phyloP scores from a whole-genome alignment of 176 grass and related monocot genomes.

The Oryza glumipatula region DNA sequence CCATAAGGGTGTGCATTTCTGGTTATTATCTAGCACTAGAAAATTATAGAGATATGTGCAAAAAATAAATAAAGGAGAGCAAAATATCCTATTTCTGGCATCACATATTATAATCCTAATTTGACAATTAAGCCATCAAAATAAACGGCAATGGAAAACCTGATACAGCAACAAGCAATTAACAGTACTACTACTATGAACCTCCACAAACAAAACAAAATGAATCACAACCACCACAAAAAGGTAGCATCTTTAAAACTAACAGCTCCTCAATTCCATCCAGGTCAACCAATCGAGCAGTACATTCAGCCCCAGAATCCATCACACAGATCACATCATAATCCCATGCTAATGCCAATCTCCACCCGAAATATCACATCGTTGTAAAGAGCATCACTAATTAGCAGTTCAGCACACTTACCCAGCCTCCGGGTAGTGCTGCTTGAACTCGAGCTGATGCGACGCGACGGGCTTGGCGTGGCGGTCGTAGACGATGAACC shows the following conservation, averaged over 20 bases:
- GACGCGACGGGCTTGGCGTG: constrained; percentile 70
- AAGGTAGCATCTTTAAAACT: not conserved
- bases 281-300: not conserved
- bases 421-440: constrained; percentile 92
- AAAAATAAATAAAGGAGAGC: no score
- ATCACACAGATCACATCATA: not conserved
- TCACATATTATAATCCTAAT: no score
- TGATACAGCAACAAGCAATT: no score
- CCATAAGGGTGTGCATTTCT: no score
- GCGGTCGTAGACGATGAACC: constrained; percentile 92
- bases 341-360: not conserved
- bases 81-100: no score
- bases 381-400: not conserved
- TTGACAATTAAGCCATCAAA: no score
- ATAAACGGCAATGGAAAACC: no score
- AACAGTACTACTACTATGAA: no score
- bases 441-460: constrained; percentile 96
- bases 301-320: not conserved
- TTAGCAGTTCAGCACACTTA: constrained; percentile 4
- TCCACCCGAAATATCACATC: not conserved
- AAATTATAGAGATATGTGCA: no score
- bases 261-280: not conserved
- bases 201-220: not conserved
- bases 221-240: not conserved
- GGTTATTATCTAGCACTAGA: no score